Conservation (phyloP, 2,329 filamentous ascomycete species). For the Huntiella decipiens region DNA sequence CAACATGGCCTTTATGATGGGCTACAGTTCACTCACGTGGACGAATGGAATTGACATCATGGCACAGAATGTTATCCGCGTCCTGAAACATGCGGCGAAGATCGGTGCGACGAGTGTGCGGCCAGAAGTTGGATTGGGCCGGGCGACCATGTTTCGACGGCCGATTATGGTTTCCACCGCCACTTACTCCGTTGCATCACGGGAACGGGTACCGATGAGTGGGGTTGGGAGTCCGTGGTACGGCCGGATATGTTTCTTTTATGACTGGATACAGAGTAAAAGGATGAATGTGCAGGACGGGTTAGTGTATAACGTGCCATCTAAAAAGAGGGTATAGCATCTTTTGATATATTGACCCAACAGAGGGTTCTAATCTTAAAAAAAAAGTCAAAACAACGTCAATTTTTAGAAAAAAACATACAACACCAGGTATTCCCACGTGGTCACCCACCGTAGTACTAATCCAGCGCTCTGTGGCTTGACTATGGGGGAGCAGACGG, state of each 20-base stretch:
- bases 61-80: slow-evolving; percentile 27
- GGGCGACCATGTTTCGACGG: background rate
- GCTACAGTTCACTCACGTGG: slow-evolving; percentile 49
- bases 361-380: background rate
- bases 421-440: slow-evolving; percentile 6
- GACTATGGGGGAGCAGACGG: slow-evolving; percentile 7
- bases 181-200: slow-evolving; percentile 20
- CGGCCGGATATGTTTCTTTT: slow-evolving; percentile 13
- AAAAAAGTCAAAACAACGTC: background rate
- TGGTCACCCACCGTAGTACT: slow-evolving; percentile 9
- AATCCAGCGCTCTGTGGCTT: slow-evolving; percentile 7
- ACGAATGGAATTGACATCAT: slow-evolving; percentile 44
- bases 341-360: too few relatives aligned
- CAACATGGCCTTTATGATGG: slow-evolving; percentile 41
- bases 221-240: slow-evolving; percentile 21
- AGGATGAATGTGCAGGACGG: slow-evolving; percentile 2
- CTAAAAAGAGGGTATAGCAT: slow-evolving; percentile 1
- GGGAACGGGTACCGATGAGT: slow-evolving; percentile 20
- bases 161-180: background rate
- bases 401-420: slow-evolving; percentile 1
- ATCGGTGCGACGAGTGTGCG: slow-evolving; percentile 23
- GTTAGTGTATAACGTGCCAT: slow-evolving; percentile 3
- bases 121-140: slow-evolving; percentile 20
- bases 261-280: slow-evolving; percentile 5
- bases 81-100: slow-evolving; percentile 30